A percentile compares a stretch with the other conserved stretches of the same genome.
Conservation (phyloP, 805 yeast species). For the Wickerhamiella kazuoi region DNA sequence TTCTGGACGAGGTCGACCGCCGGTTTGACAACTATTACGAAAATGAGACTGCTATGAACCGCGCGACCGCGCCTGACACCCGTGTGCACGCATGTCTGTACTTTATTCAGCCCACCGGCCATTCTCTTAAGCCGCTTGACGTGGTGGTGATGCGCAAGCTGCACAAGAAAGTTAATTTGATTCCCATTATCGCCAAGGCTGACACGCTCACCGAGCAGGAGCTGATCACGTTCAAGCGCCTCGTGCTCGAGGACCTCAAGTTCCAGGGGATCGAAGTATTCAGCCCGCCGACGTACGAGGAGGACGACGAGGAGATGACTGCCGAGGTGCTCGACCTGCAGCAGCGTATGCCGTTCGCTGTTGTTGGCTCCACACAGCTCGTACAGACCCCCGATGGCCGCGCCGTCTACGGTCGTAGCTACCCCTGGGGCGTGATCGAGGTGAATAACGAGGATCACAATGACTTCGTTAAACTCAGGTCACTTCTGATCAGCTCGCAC, state of each 20-base stretch:
- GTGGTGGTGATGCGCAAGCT: conserved; percentile 72
- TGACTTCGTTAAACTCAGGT: conserved; percentile 79
- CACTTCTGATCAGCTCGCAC: conserved; percentile 72
- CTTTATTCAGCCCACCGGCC: conserved; percentile 96
- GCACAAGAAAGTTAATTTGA: conserved; percentile 79
- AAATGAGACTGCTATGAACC: conserved; percentile 65
- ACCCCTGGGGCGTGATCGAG: conserved; percentile 96
- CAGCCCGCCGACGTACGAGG: conserved; percentile 57
- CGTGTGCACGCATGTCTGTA: conserved; percentile 87
- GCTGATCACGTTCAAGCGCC: conserved; percentile 51
- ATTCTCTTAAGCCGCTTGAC: conserved; percentile 74
- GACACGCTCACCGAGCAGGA: conserved; percentile 87
- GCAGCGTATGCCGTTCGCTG: conserved; percentile 73
- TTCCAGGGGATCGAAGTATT: conserved; percentile 61
- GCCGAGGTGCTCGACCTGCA: conserved; percentile 48
- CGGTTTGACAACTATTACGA: conserved; percentile 83
- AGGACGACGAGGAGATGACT: conserved; percentile 71
- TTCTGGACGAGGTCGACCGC: conserved; percentile 69
- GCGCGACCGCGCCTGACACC: conserved; percentile 54
- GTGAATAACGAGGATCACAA: conserved; percentile 88
- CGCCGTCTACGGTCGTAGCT: conserved; percentile 71
- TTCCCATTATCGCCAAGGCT: conserved; percentile 88
- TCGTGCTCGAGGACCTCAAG: conserved; percentile 60
- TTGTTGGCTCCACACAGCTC: conserved; percentile 73
- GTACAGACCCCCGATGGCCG: conserved; percentile 56